Base-by-base conservation (phyloP, 345 rosid species). In the Melastoma malabathricum region DNA sequence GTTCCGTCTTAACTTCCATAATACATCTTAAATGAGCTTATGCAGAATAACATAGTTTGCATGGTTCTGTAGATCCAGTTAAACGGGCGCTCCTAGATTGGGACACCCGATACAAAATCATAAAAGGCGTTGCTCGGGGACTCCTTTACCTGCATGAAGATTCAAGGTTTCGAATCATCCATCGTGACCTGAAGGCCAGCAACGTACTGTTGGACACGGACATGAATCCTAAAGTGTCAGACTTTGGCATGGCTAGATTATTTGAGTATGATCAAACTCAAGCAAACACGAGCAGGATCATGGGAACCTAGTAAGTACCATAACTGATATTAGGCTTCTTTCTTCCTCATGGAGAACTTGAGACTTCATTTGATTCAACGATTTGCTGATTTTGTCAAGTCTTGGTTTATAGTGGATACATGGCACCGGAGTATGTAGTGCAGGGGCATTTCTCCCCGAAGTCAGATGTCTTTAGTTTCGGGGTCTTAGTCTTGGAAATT, bases 101-200 rank as follows among this genome's bases (percentile, higher is more conserved):
- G 84, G 34, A 62, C 10, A 64, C n/a, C 20, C 62, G 75, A 13
- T 68, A 64, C 66, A 78, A 72, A 39, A 76, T 82, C 59, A 65
- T 82, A 10, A 59, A 44, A 15, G 75, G 75, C 44, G 78, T 82
- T 48, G 82, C 82, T 43, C 54, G 72, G 39, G 80, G 82, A 48
- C 48, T 78, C 54, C 72, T 78, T 25, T 78, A 81, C 48, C 70
- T 78, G 50, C 84, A 81, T 6, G 61, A 73, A 44, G 80, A 72
- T 59, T 81, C 84, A 25, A 48, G 69, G 17, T 66, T 71, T 10
- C 63, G 57, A 17, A 78, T 78, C 50, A 73, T 81, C 44, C 84
- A 78, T 38, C 72, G 70, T 39, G 80, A 81, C 64, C 64, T 81
- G 5, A 78, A 81, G 63, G 64, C 70, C 0, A 73, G 74, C 27